Conservation (phyloP, 2,329 filamentous ascomycete species). For the Xylariaceae sp. region DNA sequence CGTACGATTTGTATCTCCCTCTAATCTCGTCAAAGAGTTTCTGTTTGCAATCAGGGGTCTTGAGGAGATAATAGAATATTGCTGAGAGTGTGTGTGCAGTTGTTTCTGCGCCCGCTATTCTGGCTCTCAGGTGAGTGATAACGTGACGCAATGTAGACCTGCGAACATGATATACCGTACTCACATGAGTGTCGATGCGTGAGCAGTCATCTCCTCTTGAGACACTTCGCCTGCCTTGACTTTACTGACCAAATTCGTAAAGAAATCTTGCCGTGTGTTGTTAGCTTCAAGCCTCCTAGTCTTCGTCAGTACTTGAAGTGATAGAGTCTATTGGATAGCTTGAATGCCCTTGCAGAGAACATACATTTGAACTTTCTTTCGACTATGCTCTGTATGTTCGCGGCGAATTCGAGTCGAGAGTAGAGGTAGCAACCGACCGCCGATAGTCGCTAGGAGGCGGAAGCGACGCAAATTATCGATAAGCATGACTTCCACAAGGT, state of each 20-base stretch:
- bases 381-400: not conserved
- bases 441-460: not conserved
- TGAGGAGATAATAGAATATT: constrained; percentile 31
- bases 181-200: constrained; percentile 10
- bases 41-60: constrained; percentile 22
- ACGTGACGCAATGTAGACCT: too few species aligned
- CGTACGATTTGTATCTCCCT: constrained; percentile 20
- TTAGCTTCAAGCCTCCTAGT: constrained; percentile 1
- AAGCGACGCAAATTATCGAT: not conserved
- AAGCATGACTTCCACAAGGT: not conserved
- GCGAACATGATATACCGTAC: too few species aligned
- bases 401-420: not conserved
- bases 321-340: too few species aligned
- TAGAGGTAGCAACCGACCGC: not conserved
- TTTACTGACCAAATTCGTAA: constrained; percentile 6
- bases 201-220: constrained; percentile 14
- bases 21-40: constrained; percentile 30
- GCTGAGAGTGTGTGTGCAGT: constrained; percentile 41
- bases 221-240: constrained; percentile 10
- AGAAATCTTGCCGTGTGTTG: constrained; percentile 4
- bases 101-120: constrained; percentile 47
- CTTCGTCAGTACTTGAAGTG: too few species aligned
- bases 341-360: too few species aligned
- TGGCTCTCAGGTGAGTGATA: too few species aligned
- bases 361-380: not conserved